Evolutionary conservation across 805 yeast genomes (phyloP), one percentile per base, ranked within the genome.

Genomic region (Nakazawaea pomicola): DNA sequence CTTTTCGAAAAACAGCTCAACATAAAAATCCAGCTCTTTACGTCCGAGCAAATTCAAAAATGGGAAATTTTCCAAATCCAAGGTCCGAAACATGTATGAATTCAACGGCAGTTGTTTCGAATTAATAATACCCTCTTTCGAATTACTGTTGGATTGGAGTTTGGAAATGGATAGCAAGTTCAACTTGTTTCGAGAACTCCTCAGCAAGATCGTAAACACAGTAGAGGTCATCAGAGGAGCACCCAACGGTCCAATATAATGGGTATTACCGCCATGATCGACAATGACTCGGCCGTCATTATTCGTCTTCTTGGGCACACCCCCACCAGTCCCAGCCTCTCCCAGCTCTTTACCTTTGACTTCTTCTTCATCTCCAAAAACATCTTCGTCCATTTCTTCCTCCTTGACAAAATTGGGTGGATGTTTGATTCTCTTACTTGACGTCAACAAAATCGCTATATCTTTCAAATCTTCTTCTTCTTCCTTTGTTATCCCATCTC

Each of bases 201-300:
- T 44, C 17, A 23, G 34, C 15, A 42, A 15, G 4, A 38, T 20
- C 6, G 38, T 23, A 16, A 48, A 31, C 12, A 44, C 34, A 17
- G 46, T 38, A 7, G 38, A 33, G 14, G 45, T 36, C 37, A 44
- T 36, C 11, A 41, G 41, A 9, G 51, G 47, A 4, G 48, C 47
- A 14, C 52, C 54, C 29, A 49, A 43, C 2, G 50, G 49, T 3
- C 54, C 54, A 11, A 50, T 35, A 36, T 35, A 45, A 35, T 50
- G 54, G 14, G 44, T 35, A 7, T 36, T 48, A 2, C 51, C 51
- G 6, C 44, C 43, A 28, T 41, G 43, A 29, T 50, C 54, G 4
- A 47, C 38, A 14, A 48, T 41, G 17, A 49, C 30, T 17, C 43
- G 28, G 27, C 45, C 53, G 29, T 33, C 40, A 12, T 18, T 29